A percentile compares a stretch with the other conserved stretches of the same genome.
Conservation (phyloP, 2,329 filamentous ascomycete species). For the Colletotrichum costaricense region DNA sequence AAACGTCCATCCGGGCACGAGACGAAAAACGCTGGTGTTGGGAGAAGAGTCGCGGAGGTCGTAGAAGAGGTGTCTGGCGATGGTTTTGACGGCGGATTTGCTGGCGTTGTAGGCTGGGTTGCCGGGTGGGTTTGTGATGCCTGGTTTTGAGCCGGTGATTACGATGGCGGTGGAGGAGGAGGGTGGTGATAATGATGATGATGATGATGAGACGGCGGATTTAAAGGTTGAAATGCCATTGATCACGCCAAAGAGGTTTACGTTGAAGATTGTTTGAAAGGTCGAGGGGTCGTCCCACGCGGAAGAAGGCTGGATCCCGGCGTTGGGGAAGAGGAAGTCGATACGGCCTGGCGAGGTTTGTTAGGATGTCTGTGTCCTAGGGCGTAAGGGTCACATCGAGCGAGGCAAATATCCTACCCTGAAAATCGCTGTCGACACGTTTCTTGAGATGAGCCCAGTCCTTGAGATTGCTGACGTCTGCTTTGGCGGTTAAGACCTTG, state of each 20-base stretch:
- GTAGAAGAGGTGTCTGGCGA: slow-evolving; percentile 80
- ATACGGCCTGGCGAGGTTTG: slow-evolving; percentile 52
- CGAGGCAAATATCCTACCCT: slow-evolving; percentile 40
- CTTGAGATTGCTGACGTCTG: slow-evolving; percentile 70
- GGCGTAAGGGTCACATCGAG: neutral
- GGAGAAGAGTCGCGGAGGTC: slow-evolving; percentile 67
- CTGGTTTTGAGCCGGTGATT: slow-evolving; percentile 86
- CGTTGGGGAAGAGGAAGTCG: slow-evolving; percentile 80
- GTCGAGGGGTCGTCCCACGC: slow-evolving; percentile 65
- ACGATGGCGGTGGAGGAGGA: slow-evolving; percentile 67
- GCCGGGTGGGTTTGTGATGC: slow-evolving; percentile 88
- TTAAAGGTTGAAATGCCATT: slow-evolving; percentile 77
- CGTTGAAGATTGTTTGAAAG: slow-evolving; percentile 69
- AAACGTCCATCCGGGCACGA: slow-evolving; percentile 87
- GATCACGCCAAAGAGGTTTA: slow-evolving; percentile 81
- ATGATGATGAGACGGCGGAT: slow-evolving; percentile 60
- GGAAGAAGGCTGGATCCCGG: slow-evolving; percentile 67
- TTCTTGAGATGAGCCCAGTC: slow-evolving; percentile 69
- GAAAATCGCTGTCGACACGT: slow-evolving; percentile 56
- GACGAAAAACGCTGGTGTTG: slow-evolving; percentile 72
- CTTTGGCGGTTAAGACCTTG: slow-evolving; percentile 58
- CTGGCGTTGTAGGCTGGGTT: slow-evolving; percentile 86
- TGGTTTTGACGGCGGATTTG: slow-evolving; percentile 79
- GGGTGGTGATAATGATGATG: slow-evolving; percentile 17
- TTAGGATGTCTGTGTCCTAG: neutral